Evolutionary conservation across 257 asterid species (phyloP), one percentile per base, ranked within the genome.

Genomic region (Ajuga chamaepitys): DNA sequence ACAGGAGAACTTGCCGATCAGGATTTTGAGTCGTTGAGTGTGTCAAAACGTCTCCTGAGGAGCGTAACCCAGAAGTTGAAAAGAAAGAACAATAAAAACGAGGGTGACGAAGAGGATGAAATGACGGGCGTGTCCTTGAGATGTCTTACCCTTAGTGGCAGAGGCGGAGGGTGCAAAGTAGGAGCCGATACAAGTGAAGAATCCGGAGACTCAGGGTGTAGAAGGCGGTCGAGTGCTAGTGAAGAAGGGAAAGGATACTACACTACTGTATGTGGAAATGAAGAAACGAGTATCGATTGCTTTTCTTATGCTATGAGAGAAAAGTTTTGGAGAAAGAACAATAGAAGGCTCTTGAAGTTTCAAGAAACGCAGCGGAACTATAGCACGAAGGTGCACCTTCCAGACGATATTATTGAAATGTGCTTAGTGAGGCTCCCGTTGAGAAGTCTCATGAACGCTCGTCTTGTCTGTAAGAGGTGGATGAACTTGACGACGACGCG

Each of bases 151-250:
- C 71, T 90, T 47, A 84, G 84, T 35, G 78, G 87, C 28, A 77
- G 95, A 66, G 96, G 92, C 13, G 95, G 97, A 35, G 97, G 97
- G 53, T 94, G 99, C 86, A 90, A 86, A 83, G 97, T 94, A 11
- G 87, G 90, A 20, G 97, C 95, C 16, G 96, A 92, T 46, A 82
- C 78, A 0, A 76, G 88, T 12, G 97, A 90, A 65, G 97, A 90
- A 18, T 62, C 66, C 16, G 88, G 79, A 38, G 88, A 84, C 34
- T 71, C 73, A 5, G 59, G 86, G 6, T 72, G 74, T 58, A 76
- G 95, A 70, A 86, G 95, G 64, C 71, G 88, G 44, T 90, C 95
- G 0, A 88, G 79, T 74, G 81, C 80, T 0, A 80, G 85, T 56
- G 96, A 84, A 16, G 97, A 86, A 61, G 86, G 78, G 5, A 89